Percentiles rank a stretch among this genome's conserved stretches.
Evolutionary conservation across 1,284 basidiomycete genomes (phyloP).

Genomic region (Sanguinoderma infundibulare): DNA sequence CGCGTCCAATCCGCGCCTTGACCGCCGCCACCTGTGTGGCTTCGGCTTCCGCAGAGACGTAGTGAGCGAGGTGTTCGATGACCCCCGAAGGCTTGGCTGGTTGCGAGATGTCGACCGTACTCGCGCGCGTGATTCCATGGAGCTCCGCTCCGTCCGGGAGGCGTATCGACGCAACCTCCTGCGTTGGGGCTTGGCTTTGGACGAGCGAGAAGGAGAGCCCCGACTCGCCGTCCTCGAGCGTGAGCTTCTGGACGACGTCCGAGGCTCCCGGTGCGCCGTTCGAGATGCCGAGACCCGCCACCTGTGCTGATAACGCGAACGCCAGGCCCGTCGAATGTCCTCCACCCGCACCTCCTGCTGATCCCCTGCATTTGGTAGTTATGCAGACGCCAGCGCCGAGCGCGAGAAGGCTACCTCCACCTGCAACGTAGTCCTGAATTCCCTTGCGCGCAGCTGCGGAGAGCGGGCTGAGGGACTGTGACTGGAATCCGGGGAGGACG

Average conservation of each 20-base stretch:
- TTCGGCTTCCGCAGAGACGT: slow-evolving; percentile 26
- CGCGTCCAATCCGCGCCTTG: slow-evolving; percentile 53
- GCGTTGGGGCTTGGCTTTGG: slow-evolving; percentile 32
- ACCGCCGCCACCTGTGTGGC: slow-evolving; percentile 52
- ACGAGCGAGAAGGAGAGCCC: slow-evolving; percentile 19
- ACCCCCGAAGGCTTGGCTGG: slow-evolving; percentile 24
- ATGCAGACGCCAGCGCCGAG: slow-evolving; percentile 35
- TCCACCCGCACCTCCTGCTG: too few species aligned
- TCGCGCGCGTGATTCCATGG: slow-evolving; percentile 32
- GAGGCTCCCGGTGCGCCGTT: neutral
- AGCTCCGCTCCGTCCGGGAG: neutral
- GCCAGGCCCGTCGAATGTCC: neutral
- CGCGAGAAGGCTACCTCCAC: slow-evolving; percentile 59
- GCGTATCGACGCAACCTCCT: neutral
- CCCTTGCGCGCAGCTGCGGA: slow-evolving; percentile 58
- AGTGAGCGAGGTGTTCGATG: slow-evolving; percentile 41
- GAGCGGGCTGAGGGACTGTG: slow-evolving; percentile 53
- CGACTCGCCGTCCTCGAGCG: slow-evolving; percentile 14
- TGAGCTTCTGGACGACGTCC: slow-evolving; percentile 1
- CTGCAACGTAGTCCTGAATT: slow-evolving; percentile 67
- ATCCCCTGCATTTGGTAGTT: neutral
- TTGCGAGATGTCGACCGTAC: slow-evolving; percentile 32
- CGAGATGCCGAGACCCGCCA: slow-evolving; percentile 10
- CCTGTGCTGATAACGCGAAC: slow-evolving; percentile 8
- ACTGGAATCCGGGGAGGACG: slow-evolving; percentile 66